A percentile compares a stretch with the other conserved stretches of the same genome.
phyloP scores from a whole-genome alignment of 2,329 filamentous ascomycete genomes.

The Septoria linicola region DNA sequence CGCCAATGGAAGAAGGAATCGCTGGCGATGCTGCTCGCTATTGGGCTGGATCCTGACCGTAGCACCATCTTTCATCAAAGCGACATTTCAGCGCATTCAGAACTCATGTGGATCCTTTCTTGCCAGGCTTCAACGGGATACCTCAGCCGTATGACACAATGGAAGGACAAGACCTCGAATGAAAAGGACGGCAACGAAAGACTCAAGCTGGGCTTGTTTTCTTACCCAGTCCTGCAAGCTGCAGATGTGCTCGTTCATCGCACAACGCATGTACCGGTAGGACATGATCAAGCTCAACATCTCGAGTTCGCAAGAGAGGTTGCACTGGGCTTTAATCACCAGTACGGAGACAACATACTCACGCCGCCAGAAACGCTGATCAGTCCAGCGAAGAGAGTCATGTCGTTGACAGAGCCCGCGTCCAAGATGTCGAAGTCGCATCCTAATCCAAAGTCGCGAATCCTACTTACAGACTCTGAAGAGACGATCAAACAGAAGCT shows the following conservation, averaged over 20 bases:
- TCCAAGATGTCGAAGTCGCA: conserved; percentile 96
- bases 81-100: conserved; percentile 68
- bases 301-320: conserved; percentile 88
- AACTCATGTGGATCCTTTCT: conserved; percentile 96
- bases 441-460: conserved; percentile 67
- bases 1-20: conserved; percentile 68
- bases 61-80: conserved; percentile 77
- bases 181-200: conserved; percentile 46
- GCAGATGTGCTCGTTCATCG: conserved; percentile 88
- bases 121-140: conserved; percentile 91
- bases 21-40: conserved; percentile 75
- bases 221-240: conserved; percentile 92
- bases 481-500: conserved; percentile 68
- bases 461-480: conserved; percentile 73
- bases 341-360: conserved; percentile 61
- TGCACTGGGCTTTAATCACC: conserved; percentile 81
- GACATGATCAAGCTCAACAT: conserved; percentile 93
- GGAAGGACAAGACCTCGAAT: conserved; percentile 66
- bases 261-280: conserved; percentile 91
- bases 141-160: conserved; percentile 97
- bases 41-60: conserved; percentile 76
- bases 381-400: conserved; percentile 80
- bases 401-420: conserved; percentile 77
- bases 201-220: conserved; percentile 86
- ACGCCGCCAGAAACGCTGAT: conserved; percentile 68